Evolutionary conservation across 495 filamentous ascomycete genomes (phyloP).

Genomic region (Penicillium longicatenatum): DNA sequence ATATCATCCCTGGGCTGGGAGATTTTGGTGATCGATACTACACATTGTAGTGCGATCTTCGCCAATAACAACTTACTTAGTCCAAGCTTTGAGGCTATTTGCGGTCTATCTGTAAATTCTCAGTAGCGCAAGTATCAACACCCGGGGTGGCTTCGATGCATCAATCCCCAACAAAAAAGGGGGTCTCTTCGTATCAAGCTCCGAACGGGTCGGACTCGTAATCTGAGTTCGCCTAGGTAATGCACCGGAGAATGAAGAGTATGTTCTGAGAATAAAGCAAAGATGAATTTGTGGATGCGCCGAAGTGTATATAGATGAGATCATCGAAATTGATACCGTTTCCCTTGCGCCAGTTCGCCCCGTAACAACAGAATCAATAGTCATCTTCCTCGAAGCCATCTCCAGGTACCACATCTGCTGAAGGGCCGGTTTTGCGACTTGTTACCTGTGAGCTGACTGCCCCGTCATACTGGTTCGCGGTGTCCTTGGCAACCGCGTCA

Average conservation of each 20-base stretch:
- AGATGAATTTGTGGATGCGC: constrained; percentile 14
- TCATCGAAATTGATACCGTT: constrained; percentile 20
- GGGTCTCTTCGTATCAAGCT: not conserved
- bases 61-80: not conserved
- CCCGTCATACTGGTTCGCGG: constrained; percentile 53
- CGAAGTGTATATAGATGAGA: constrained; percentile 8
- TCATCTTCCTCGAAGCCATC: constrained; percentile 33
- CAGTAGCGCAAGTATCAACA: not conserved
- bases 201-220: not conserved
- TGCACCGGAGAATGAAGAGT: not conserved
- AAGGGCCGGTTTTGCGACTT: constrained; percentile 24
- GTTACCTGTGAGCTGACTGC: constrained; percentile 26
- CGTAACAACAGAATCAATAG: constrained; percentile 27
- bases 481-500: constrained; percentile 72
- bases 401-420: constrained; percentile 14
- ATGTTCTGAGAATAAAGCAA: not conserved
- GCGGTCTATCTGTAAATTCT: not conserved
- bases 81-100: not conserved
- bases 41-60: constrained; percentile 61
- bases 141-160: not conserved
- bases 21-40: constrained; percentile 98
- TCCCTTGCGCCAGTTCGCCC: constrained; percentile 25
- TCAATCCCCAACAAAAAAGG: not conserved
- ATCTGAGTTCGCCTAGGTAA: not conserved
- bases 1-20: constrained; percentile 92